These are phyloP conservation scores for Fraxinus angustifolia DNA, from an alignment of 305 asterid genomes.

Conservation along the genomic window DNA sequence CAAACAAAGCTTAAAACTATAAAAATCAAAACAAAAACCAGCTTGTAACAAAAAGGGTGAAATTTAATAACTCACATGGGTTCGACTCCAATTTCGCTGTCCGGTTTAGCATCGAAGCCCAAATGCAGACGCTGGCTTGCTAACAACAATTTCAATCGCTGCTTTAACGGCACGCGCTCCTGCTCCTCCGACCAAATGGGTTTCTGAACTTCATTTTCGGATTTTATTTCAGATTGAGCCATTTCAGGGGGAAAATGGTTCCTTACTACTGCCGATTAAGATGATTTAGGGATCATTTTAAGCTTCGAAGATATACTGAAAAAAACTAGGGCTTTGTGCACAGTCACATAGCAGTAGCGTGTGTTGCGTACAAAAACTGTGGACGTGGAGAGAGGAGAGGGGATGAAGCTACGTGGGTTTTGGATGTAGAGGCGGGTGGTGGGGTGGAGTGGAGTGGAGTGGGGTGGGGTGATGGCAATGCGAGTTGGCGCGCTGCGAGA, in stretches of 20 bases:
- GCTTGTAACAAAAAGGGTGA: background rate
- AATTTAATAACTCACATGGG: constrained; percentile 20
- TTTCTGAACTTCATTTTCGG: constrained; percentile 15
- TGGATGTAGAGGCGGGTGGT: background rate
- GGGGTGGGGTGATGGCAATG: background rate
- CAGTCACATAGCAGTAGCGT: background rate
- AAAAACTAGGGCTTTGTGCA: background rate
- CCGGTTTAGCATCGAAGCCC: constrained; percentile 16
- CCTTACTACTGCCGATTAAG: background rate
- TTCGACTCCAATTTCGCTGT: constrained; percentile 11
- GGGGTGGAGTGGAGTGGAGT: background rate
- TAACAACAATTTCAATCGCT: constrained; percentile 55
- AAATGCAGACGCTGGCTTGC: constrained; percentile 27
- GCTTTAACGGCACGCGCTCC: constrained; percentile 59
- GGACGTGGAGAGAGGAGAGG: background rate
- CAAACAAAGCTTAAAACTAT: background rate
- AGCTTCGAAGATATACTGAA: background rate
- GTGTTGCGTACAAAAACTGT: background rate
- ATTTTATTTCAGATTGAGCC: constrained; percentile 27
- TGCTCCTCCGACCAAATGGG: constrained; percentile 39
- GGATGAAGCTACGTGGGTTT: background rate
- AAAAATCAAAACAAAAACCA: background rate
- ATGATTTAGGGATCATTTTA: background rate
- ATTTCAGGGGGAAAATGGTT: background rate
- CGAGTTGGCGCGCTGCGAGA: background rate